A percentile compares a stretch with the other conserved stretches of the same genome.
These are phyloP conservation scores for Thalassiosira gravida DNA, from an alignment of 352 stramenopile genomes.

Conservation along the genomic window DNA sequence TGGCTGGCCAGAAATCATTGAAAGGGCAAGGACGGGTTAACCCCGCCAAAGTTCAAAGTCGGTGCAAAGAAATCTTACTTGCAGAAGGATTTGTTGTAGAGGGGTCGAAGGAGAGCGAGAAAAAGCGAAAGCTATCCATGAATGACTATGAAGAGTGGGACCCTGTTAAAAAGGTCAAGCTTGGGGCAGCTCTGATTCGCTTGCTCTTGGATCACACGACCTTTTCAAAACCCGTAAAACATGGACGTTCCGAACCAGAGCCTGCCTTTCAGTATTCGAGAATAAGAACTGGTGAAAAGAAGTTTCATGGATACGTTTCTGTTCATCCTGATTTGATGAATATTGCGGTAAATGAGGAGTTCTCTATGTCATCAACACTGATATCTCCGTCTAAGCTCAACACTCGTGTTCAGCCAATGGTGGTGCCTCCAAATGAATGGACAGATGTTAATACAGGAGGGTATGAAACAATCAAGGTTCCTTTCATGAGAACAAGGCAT, in stretches of 20 bases:
- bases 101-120: conserved; percentile 68
- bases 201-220: conserved; percentile 72
- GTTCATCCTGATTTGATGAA: conserved; percentile 70
- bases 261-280: conserved; percentile 58
- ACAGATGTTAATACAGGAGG: conserved; percentile 89
- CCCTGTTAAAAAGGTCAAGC: conserved; percentile 89
- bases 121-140: conserved; percentile 23
- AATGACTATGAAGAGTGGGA: conserved; percentile 86
- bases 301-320: conserved; percentile 43
- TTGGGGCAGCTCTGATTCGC: conserved; percentile 82
- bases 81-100: conserved; percentile 47
- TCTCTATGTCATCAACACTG: conserved; percentile 51
- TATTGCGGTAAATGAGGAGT: conserved; percentile 70
- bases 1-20: conserved; percentile 38
- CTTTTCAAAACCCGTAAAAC: conserved; percentile 43
- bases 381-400: conserved; percentile 43
- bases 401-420: conserved; percentile 93
- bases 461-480: conserved; percentile 91
- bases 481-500: conserved; percentile 90
- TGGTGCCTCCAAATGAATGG: conserved; percentile 93
- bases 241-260: conserved; percentile 51
- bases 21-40: conserved; percentile 38
- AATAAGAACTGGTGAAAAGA: conserved; percentile 38
- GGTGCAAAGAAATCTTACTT: conserved; percentile 54
- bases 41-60: conserved; percentile 37